phyloP scores from a whole-genome alignment of 495 filamentous ascomycete species.

The Penicillium desertorum region DNA sequence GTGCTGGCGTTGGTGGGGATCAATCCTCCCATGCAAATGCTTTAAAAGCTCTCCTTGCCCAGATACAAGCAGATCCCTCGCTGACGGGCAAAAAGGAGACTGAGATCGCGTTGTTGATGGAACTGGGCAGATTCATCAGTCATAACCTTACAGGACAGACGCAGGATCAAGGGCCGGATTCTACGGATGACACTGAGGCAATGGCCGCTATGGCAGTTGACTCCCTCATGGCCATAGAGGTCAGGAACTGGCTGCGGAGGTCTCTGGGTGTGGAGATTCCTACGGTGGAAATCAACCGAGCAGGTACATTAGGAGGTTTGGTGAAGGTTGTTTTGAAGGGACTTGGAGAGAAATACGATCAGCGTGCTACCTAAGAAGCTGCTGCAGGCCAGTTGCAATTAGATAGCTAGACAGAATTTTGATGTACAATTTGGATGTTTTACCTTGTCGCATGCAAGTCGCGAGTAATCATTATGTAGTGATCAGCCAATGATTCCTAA shows the following conservation, averaged over 20 bases:
- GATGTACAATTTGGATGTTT: neutral
- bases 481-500: too few species aligned
- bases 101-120: slow-evolving; percentile 1
- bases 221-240: slow-evolving; percentile 44
- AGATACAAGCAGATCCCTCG: slow-evolving; percentile 4
- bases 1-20: neutral
- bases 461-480: too few species aligned
- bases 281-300: slow-evolving; percentile 31
- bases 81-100: neutral
- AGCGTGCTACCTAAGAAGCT: neutral
- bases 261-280: slow-evolving; percentile 30
- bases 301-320: slow-evolving; percentile 21
- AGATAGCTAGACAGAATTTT: neutral
- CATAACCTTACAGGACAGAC: slow-evolving; percentile 6
- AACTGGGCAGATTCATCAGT: slow-evolving; percentile 2
- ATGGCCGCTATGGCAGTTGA: slow-evolving; percentile 39
- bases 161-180: neutral
- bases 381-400: neutral
- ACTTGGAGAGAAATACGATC: slow-evolving; percentile 15
- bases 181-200: slow-evolving; percentile 24
- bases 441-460: too few species aligned
- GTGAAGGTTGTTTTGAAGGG: slow-evolving; percentile 16
- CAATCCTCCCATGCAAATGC: slow-evolving; percentile 1
- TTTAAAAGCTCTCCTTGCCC: neutral
- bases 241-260: slow-evolving; percentile 42